Evolutionary conservation across 2,329 filamentous ascomycete genomes (phyloP), one percentile per base, ranked within the genome.

Genomic region (Cercospora brassicicola): DNA sequence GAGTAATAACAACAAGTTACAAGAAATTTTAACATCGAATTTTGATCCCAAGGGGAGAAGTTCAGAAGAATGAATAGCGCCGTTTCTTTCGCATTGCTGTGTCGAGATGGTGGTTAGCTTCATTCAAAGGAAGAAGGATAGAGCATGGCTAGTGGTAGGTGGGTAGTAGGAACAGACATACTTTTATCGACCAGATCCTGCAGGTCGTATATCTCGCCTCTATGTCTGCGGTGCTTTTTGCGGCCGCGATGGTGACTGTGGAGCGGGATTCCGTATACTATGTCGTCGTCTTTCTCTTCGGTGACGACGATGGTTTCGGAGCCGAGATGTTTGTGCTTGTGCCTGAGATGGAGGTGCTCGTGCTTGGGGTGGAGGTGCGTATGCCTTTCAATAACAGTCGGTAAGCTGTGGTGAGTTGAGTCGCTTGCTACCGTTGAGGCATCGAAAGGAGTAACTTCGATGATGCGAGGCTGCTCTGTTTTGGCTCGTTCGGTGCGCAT

Each of bases 131-230:
- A 23, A 23, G 23, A 23, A 23, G 23, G 23, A 23, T 23, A 23
- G 23, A 23, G 23, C 23, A 23, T 23, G 23, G 23, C 23, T 23
- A 23, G 23, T 23, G 3, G 23, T 23, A 23, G 23, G 23, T 23
- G 23, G 23, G 23, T 23, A 23, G 23, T 23, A 23, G 23, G 23
- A 23, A 23, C 23, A 23, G 23, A 23, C 23, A 23, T 23, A 68
- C 67, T 62, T 62, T 57, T 68, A n/a, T 64, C 67, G 18, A 68
- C 67, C 26, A 68, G 39, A 39, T 65, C 67, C 45, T 68, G 62
- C 10, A 68, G 39, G 59, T 68, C 62, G 28, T 68, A 68, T 13
- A 62, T 45, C 36, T 39, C 59, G 51, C 56, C 63, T 51, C 59
- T 57, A n/a, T 59, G 57, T 51, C 56, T 59, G 48, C 64, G 62